Base-by-base conservation (phyloP, 208 protist genomes). In the Leishmania aethiopica region DNA sequence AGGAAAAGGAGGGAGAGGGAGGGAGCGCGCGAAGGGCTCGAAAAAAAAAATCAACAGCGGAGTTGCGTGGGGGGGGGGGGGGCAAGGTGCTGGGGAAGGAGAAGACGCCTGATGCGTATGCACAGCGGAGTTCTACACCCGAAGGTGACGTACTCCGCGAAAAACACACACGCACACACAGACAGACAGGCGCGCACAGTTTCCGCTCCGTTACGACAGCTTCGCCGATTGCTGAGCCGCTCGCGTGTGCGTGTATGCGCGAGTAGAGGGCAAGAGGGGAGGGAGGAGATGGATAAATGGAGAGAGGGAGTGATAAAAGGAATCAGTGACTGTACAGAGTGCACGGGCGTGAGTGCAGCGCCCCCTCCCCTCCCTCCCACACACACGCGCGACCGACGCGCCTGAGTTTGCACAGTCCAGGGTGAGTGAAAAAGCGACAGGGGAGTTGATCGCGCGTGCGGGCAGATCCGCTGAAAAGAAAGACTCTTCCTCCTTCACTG, bases 191-290 rank as follows among this genome's bases (percentile, higher is more conserved):
- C 2, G 49, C 45, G n/a, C 45, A 1, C 70, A 13, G 70, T 15
- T 22, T 42, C 32, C n/a, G 28, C 64, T 70, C 13, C 10, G 32
- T 40, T 42, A 40, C n/a, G 6, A 70, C 64, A 11, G 35, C 64
- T 70, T 32, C n/a, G n/a, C 13, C 25, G 64, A 70, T 70, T 32
- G 11, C 13, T 28, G 25, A 71, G 19, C 11, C 47, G 70, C 32
- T 25, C 47, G 70, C 32, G 70, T n/a, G 69, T 59, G 81, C 32
- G 70, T 57, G 70, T 53, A 35, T 22, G 67, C 3, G 37, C 0
- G 37, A 35, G 67, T 5, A 49, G 35, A 67, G 71, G 45, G 37
- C 64, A 79, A 49, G 83, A 62, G 77, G 49, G 25, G 66, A 79
- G 42, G 8, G 77, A 64, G 47, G 81, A 59, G 62, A 40, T 47